Conservation (phyloP, 768 basidiomycete genomes). For the Tubosaeta sp. region DNA sequence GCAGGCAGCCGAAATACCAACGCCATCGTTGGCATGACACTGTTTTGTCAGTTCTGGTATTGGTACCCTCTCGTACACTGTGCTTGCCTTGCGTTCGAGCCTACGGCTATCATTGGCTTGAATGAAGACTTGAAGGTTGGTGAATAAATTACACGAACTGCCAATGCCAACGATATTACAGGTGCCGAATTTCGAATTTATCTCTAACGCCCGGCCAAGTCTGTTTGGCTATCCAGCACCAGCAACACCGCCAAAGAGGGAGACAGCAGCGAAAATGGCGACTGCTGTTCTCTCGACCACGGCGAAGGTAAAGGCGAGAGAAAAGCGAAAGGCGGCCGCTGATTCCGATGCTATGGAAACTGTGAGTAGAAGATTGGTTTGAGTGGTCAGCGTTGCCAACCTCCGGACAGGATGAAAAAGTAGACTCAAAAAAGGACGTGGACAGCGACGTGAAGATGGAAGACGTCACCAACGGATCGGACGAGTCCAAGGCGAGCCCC, state of each 20-base stretch:
- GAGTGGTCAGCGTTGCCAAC: slow-evolving; percentile 11
- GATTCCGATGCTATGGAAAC: slow-evolving; percentile 81
- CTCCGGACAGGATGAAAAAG: slow-evolving; percentile 47
- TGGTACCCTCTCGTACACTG: slow-evolving; percentile 98
- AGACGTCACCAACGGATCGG: slow-evolving; percentile 55
- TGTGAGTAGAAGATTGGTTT: slow-evolving; percentile 37
- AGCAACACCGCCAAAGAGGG: slow-evolving; percentile 88
- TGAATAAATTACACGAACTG: background rate
- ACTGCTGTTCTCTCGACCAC: slow-evolving; percentile 96
- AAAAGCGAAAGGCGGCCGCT: slow-evolving; percentile 84
- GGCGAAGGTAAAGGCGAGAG: slow-evolving; percentile 92
- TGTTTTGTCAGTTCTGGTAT: slow-evolving; percentile 99
- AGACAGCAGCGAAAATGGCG: slow-evolving; percentile 86
- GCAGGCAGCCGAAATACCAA: slow-evolving; percentile 91
- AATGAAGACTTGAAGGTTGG: slow-evolving; percentile 80
- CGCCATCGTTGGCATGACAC: slow-evolving; percentile 95
- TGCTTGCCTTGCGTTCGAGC: slow-evolving; percentile 87
- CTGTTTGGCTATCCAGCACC: slow-evolving; percentile 88
- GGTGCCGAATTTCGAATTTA: slow-evolving; percentile 92
- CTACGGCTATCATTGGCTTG: slow-evolving; percentile 92
- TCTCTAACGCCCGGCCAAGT: slow-evolving; percentile 86
- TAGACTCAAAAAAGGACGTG: slow-evolving; percentile 49
- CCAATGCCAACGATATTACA: slow-evolving; percentile 28
- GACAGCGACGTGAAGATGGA: slow-evolving; percentile 83
- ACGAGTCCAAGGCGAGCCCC: slow-evolving; percentile 48